Conservation (phyloP, 2,329 filamentous ascomycete genomes). For the Hypoxylon sp. region DNA sequence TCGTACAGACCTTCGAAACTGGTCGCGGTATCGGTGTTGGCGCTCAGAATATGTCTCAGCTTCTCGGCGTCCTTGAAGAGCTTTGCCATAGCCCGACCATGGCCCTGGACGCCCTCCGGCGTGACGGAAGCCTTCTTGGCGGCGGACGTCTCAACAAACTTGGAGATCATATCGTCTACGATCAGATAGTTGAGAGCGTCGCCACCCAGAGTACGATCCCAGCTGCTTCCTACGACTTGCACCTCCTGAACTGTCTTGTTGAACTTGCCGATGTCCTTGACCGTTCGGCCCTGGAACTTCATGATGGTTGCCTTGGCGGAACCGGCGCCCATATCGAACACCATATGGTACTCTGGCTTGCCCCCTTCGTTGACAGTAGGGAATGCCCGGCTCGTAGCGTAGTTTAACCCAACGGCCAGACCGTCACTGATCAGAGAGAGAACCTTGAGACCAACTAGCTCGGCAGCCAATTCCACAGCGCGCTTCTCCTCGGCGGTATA, state of each 20-base stretch:
- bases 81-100: slow-evolving; percentile 87
- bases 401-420: slow-evolving; percentile 91
- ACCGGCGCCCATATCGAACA: slow-evolving; percentile 98
- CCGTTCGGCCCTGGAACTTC: slow-evolving; percentile 84
- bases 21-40: slow-evolving; percentile 81
- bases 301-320: slow-evolving; percentile 90
- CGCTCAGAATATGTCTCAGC: slow-evolving; percentile 87
- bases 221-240: slow-evolving; percentile 84
- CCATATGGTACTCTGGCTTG: slow-evolving; percentile 88
- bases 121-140: slow-evolving; percentile 71
- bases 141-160: slow-evolving; percentile 76
- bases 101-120: slow-evolving; percentile 68
- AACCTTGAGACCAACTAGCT: slow-evolving; percentile 86
- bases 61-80: slow-evolving; percentile 93
- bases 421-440: slow-evolving; percentile 88
- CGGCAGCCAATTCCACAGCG: slow-evolving; percentile 82
- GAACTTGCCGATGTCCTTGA: slow-evolving; percentile 91
- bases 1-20: slow-evolving; percentile 91
- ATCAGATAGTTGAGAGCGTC: slow-evolving; percentile 89
- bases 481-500: slow-evolving; percentile 91
- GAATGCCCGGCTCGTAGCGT: slow-evolving; percentile 90
- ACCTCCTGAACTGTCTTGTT: slow-evolving; percentile 98
- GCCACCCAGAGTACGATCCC: slow-evolving; percentile 89
- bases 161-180: slow-evolving; percentile 83
- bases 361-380: slow-evolving; percentile 82